Evolutionary conservation across 768 basidiomycete genomes (phyloP), one percentile per base, ranked within the genome.

Genomic region (Plicaturopsis crispa): DNA sequence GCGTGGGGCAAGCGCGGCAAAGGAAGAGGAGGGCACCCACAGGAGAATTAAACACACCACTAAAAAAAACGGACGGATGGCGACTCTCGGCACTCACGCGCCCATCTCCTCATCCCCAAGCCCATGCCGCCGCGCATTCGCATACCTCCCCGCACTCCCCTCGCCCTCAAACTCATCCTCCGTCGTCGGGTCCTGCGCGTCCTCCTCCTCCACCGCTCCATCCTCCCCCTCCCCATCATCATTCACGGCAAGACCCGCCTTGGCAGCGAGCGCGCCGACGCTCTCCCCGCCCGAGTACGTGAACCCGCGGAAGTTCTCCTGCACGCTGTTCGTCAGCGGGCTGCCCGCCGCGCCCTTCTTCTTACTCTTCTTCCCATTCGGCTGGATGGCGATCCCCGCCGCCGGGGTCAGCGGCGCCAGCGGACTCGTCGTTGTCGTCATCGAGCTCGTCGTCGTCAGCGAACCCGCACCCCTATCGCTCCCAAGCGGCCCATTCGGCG

Each of bases 221-320:
- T 62, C 61, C n/a, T 67, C 65, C 17, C 62, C 63, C 39, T 49
- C 54, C 16, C 49, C 24, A n/a, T 52, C 55, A 55, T 47, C 49
- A 50, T 56, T 50, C 36, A 47, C 54, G 36, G 70, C 51, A 31
- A 65, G 49, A 5, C 70, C 70, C 36, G 61, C 61, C n/a, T 66
- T 60, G 8, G 62, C 66, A 4, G 67, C n/a, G n/a, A n/a, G n/a
- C n/a, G n/a, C n/a, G n/a, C n/a, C 56, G 21, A 84, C 58, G 40
- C 78, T 80, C 63, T 84, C 82, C 18, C 79, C 80, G 35, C 84
- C 84, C 20, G 78, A 79, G 54, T 82, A 89, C 6, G 86, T 93
- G 69, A 98, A 98, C 14, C 94, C 94, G 33, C 84, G 74, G 61
- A 98, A 98, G 56, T 96, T 91, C 65, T 93, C 93, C 65, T 98